phyloP scores from a whole-genome alignment of 768 basidiomycete genomes.

The Coprinellus micaceus region DNA sequence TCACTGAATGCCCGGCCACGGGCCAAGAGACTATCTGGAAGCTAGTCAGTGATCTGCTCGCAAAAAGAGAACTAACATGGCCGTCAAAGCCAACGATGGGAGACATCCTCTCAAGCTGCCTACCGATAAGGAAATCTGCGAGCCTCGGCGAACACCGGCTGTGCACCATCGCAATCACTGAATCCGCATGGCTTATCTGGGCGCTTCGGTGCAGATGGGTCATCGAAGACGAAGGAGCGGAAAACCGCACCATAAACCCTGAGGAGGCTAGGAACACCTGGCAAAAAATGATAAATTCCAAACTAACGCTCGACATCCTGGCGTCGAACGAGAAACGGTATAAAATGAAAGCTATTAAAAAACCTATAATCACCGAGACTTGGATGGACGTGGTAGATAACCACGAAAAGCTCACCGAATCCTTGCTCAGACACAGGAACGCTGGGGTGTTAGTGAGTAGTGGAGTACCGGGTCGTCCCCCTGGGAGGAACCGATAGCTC shows the following conservation, averaged over 20 bases:
- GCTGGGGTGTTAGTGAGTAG: neutral
- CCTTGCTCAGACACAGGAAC: neutral
- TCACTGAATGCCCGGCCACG: neutral
- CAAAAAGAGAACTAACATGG: neutral
- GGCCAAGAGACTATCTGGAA: neutral
- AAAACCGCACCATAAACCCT: neutral
- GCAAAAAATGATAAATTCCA: neutral
- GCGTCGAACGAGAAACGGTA: neutral
- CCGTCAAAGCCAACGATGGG: neutral
- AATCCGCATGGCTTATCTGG: slow-evolving; percentile 1
- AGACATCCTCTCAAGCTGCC: neutral
- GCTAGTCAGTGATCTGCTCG: neutral
- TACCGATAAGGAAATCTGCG: too few relatives aligned
- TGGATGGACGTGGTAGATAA: too few relatives aligned
- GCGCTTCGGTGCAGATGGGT: neutral
- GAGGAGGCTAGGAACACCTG: neutral
- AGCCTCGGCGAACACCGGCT: neutral
- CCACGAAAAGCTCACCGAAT: neutral
- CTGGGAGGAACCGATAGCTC: neutral
- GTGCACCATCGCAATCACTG: neutral
- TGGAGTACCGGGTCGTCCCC: neutral
- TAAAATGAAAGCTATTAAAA: too few relatives aligned
- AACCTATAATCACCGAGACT: too few relatives aligned
- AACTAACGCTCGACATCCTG: neutral
- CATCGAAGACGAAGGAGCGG: neutral